Conservation (phyloP, 2,329 filamentous ascomycete species). For the Tricladium varicosporioides region DNA sequence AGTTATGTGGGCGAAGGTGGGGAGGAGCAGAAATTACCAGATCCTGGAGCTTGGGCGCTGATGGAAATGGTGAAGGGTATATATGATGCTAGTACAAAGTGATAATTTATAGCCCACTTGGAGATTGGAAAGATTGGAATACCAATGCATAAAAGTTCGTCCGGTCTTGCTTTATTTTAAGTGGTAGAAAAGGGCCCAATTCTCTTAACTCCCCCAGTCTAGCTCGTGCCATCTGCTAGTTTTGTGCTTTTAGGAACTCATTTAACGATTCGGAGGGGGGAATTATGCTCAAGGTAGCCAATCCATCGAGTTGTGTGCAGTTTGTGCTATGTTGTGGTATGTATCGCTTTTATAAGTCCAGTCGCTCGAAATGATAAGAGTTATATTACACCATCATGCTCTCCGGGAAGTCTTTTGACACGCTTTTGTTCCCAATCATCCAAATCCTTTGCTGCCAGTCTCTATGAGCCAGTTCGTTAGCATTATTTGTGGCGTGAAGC, state of each 20-base stretch:
- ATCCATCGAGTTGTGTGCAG: no score
- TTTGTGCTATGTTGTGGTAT: no score
- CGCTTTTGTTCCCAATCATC: slow-evolving; percentile 97
- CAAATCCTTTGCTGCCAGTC: slow-evolving; percentile 81
- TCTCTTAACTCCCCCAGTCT: no score
- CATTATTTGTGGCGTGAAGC: not conserved
- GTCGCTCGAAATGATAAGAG: not conserved
- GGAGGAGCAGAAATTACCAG: slow-evolving; percentile 46
- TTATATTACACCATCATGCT: slow-evolving; percentile 78
- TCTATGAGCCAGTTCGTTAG: slow-evolving; percentile 46
- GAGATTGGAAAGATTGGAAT: no score
- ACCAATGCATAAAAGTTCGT: no score
- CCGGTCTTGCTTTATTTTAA: no score
- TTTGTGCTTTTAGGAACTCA: no score
- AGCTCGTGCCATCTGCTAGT: no score
- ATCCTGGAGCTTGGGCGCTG: slow-evolving; percentile 54
- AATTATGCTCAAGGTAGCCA: no score
- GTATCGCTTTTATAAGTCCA: no score
- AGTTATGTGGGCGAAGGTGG: slow-evolving; percentile 49
- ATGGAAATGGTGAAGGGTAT: slow-evolving; percentile 32
- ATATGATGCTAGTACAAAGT: slow-evolving; percentile 17
- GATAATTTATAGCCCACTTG: not conserved
- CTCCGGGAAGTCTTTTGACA: slow-evolving; percentile 83
- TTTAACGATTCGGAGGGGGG: no score
- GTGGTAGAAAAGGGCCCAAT: no score